Evolutionary conservation across 345 rosid genomes (phyloP).

Genomic region (Citrus sp.): DNA sequence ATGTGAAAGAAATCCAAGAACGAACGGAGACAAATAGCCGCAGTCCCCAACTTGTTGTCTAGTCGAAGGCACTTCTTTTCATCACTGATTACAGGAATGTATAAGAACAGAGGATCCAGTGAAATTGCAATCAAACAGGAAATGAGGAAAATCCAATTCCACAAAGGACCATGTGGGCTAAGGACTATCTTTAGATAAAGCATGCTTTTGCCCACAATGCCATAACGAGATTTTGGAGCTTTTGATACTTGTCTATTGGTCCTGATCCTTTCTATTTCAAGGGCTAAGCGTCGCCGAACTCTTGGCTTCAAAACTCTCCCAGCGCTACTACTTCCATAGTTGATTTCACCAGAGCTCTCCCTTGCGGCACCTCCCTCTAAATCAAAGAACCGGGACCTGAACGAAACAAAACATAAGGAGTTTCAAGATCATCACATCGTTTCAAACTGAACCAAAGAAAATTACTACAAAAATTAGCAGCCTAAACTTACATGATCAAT

Average conservation of each 20-base stretch:
- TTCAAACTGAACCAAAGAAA: not conserved
- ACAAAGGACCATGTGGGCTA: slow-evolving; percentile 91
- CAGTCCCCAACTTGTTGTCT: slow-evolving; percentile 69
- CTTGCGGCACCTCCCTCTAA: not conserved
- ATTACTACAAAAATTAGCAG: not conserved
- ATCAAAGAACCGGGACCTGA: not conserved
- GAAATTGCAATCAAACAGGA: slow-evolving; percentile 86
- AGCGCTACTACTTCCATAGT: not conserved
- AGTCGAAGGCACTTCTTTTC: slow-evolving; percentile 56
- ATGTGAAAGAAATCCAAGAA: slow-evolving; percentile 77
- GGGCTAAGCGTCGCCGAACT: not conserved
- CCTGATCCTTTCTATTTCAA: not conserved
- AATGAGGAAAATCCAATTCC: slow-evolving; percentile 88
- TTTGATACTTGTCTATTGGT: not conserved
- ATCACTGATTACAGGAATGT: slow-evolving; percentile 63
- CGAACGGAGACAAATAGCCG: slow-evolving; percentile 71
- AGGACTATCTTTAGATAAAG: slow-evolving; percentile 50
- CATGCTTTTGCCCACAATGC: slow-evolving; percentile 36
- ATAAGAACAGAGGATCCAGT: slow-evolving; percentile 86
- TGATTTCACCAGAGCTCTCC: not conserved
- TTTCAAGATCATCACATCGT: not conserved
- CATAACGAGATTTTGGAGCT: not conserved
- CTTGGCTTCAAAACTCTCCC: not conserved
- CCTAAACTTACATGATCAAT: not conserved
- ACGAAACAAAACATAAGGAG: no score